These are phyloP conservation scores for Cinnamomum micranthum DNA, from an alignment of 164 flowering plant genomes.

Conservation along the genomic window DNA sequence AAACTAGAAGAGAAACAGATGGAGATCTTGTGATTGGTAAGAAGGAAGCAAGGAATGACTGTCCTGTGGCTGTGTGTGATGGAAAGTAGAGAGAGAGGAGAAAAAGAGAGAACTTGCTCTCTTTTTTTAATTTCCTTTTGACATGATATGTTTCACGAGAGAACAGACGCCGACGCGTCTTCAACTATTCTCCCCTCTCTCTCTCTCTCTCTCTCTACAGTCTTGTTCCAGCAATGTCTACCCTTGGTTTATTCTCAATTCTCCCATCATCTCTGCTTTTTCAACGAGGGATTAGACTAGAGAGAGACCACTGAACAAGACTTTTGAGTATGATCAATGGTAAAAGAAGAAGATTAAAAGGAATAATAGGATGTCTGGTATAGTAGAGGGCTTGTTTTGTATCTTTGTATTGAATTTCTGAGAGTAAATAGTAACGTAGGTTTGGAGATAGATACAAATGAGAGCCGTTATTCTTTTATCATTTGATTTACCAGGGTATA, in stretches of 20 bases:
- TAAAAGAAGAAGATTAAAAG: too few species aligned
- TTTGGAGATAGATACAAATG: too few species aligned
- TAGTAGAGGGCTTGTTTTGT: too few species aligned
- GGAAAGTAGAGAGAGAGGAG: not conserved
- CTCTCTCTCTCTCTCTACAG: not conserved
- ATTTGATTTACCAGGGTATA: too few species aligned
- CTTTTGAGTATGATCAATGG: too few species aligned
- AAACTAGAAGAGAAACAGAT: slow-evolving; percentile 20
- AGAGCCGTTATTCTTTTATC: too few species aligned
- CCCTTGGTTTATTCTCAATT: not conserved
- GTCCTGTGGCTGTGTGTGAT: slow-evolving; percentile 6
- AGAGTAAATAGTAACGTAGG: too few species aligned
- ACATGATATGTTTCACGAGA: slow-evolving; percentile 51
- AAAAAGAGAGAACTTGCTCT: not conserved
- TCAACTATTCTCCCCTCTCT: slow-evolving; percentile 6
- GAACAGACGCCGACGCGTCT: slow-evolving; percentile 7
- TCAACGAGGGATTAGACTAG: too few species aligned
- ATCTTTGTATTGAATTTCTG: too few species aligned
- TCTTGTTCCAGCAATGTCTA: not conserved
- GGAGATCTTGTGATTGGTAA: slow-evolving; percentile 78
- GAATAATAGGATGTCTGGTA: too few species aligned
- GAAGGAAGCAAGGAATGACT: slow-evolving; percentile 70
- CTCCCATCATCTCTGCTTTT: not conserved
- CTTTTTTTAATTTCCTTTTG: not conserved
- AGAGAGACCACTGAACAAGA: too few species aligned